These are phyloP conservation scores for Capronia epimyces DNA, from an alignment of 2,329 filamentous ascomycete species.

Conservation along the genomic window DNA sequence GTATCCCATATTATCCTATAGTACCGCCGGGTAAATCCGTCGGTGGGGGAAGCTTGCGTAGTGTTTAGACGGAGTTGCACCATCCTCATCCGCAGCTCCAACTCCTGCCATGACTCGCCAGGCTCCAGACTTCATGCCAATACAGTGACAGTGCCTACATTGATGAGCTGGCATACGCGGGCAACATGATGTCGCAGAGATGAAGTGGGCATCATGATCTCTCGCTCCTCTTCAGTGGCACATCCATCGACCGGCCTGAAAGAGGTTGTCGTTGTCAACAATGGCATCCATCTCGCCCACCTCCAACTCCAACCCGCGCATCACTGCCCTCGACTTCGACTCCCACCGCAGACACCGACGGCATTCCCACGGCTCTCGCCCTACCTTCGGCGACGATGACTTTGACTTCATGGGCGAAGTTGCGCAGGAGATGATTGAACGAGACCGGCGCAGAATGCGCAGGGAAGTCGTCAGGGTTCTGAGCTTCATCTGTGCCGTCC, in stretches of 20 bases:
- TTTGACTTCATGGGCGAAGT: constrained; percentile 55
- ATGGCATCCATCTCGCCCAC: constrained; percentile 17
- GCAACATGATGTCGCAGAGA: constrained; percentile 5
- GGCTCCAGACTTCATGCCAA: no score
- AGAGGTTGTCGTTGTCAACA: background rate
- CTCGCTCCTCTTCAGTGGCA: background rate
- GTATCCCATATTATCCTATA: no score
- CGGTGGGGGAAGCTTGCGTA: no score
- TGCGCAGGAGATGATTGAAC: constrained; percentile 55
- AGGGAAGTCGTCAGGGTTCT: constrained; percentile 49
- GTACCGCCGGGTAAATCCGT: no score
- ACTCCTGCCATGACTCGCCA: no score
- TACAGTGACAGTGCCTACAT: no score
- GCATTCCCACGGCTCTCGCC: constrained; percentile 20
- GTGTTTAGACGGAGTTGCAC: no score
- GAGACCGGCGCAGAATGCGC: constrained; percentile 52
- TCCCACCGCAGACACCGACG: constrained; percentile 32
- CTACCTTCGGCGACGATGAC: constrained; percentile 30
- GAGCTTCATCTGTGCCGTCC: constrained; percentile 56
- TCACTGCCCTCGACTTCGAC: constrained; percentile 47
- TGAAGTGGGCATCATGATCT: constrained; percentile 6
- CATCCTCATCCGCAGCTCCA: background rate
- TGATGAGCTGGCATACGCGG: constrained; percentile 1
- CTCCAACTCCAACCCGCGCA: constrained; percentile 23
- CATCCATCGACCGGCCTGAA: background rate